Percentiles rank a stretch among this genome's conserved stretches.
Evolutionary conservation across 1,284 basidiomycete species (phyloP).

Genomic region (Ganoderma leucocontextum): DNA sequence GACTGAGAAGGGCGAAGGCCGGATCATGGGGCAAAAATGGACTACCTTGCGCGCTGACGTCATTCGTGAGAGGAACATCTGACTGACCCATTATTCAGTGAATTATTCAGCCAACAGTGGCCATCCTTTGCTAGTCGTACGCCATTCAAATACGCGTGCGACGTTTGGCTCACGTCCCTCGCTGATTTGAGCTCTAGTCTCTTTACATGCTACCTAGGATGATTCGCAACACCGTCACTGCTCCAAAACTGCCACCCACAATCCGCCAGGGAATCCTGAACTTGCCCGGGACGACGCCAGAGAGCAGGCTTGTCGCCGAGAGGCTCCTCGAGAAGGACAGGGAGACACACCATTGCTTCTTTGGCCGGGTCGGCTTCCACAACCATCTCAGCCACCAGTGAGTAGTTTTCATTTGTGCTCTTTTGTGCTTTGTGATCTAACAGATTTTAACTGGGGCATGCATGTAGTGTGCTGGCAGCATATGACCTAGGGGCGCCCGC

Average conservation of each 20-base stretch:
- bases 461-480: conserved; percentile 60
- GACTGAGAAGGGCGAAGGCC: not conserved
- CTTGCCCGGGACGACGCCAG: conserved; percentile 58
- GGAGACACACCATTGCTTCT: conserved; percentile 66
- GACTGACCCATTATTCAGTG: not conserved
- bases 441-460: not conserved
- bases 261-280: conserved; percentile 54
- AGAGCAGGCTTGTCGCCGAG: conserved; percentile 54
- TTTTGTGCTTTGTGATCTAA: not conserved
- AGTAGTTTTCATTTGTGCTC: conserved; percentile 28
- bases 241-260: conserved; percentile 29
- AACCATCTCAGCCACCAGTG: conserved; percentile 73
- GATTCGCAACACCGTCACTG: not conserved
- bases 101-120: not conserved
- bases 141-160: not conserved
- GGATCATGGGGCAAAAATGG: not conserved
- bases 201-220: conserved; percentile 5
- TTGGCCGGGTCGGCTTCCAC: conserved; percentile 57
- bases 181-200: not conserved
- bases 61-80: not conserved
- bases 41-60: not conserved
- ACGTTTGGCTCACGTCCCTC: not conserved
- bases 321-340: conserved; percentile 63
- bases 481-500: conserved; percentile 71
- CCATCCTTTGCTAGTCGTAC: not conserved